Evolutionary conservation across 2,329 filamentous ascomycete species (phyloP), one percentile per base, ranked within the genome.

Genomic region (Beauveria sp.): DNA sequence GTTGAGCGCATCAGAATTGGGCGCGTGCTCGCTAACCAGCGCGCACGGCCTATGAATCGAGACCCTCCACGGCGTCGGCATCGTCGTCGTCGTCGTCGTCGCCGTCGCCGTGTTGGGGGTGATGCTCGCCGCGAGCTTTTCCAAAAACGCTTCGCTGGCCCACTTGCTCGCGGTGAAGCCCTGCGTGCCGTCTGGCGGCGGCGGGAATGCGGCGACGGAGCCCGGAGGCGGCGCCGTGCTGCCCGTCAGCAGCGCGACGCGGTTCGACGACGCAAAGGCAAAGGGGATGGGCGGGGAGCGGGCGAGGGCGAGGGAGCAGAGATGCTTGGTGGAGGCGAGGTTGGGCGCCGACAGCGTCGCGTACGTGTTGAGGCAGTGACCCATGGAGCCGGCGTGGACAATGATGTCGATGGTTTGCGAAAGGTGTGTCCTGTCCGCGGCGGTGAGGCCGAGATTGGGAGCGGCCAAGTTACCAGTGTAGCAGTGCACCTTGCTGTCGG

Each of bases 311-410:
- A 80, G 63, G 1, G 64, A 60, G 1, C 69, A 66, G 1, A 79
- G 68, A 45, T 71, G 66, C 43, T 68, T 66, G 0, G 74, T 77
- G 0, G 76, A 67, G 0, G 60, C 5, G 2, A 79, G 62, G 62
- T 80, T 80, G 22, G 67, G 59, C 0, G 53, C 48, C 1, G 69
- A 66, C 0, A 80, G 68, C 0, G 68, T 66, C 5, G 65, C 20
- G 65, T 78, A 80, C 0, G 67, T 66, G 22, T 79, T 73, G 63
- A 69, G 60, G 66, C 69, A 77, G 7, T 68, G 74, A 10, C 70
- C 69, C 18, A 75, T 72, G 18, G 79, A 77, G 4, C 77, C 81
- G 57, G 72, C 74, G 68, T 84, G 87, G 31, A 89, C 79, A 50
- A 88, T 78, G 5, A 79, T 66, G 64, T 80, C 73, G 1, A 69